Conservation (phyloP, 495 filamentous ascomycete species). For the Neurospora sp. region DNA sequence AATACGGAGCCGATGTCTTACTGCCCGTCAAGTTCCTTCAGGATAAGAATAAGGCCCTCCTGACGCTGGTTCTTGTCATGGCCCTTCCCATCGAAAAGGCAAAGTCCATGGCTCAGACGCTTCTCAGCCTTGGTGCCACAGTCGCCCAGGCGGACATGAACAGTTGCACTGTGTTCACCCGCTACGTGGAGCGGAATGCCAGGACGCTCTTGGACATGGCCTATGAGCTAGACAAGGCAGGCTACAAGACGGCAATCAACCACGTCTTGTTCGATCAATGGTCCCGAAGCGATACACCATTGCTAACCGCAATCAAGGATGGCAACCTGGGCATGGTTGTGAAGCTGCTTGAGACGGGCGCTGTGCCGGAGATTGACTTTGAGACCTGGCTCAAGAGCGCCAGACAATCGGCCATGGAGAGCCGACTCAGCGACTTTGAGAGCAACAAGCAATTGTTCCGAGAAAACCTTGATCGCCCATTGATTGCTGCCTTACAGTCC, state of each 20-base stretch:
- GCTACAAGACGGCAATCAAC: slow-evolving; percentile 52
- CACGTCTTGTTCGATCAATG: slow-evolving; percentile 33
- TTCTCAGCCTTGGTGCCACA: slow-evolving; percentile 62
- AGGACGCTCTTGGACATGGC: slow-evolving; percentile 47
- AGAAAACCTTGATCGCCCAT: slow-evolving; percentile 40
- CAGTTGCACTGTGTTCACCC: slow-evolving; percentile 49
- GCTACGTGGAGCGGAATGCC: slow-evolving; percentile 36
- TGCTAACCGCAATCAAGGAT: slow-evolving; percentile 23
- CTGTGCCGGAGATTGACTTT: slow-evolving; percentile 29
- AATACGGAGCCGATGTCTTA: slow-evolving; percentile 63
- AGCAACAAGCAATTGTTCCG: slow-evolving; percentile 32
- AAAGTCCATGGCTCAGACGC: slow-evolving; percentile 44
- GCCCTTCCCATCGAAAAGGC: slow-evolving; percentile 51
- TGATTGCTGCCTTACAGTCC: slow-evolving; percentile 45
- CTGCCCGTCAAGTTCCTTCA: slow-evolving; percentile 55
- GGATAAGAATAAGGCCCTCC: slow-evolving; percentile 39
- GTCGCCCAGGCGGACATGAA: slow-evolving; percentile 58
- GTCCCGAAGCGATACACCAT: slow-evolving; percentile 24
- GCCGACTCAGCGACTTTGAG: slow-evolving; percentile 25
- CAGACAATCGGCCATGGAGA: slow-evolving; percentile 17
- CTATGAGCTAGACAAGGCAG: slow-evolving; percentile 48
- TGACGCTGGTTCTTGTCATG: slow-evolving; percentile 52
- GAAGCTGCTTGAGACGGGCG: slow-evolving; percentile 32
- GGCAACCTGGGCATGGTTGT: slow-evolving; percentile 26
- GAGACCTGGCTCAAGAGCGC: slow-evolving; percentile 35